Evolutionary conservation across 140 eudicot genomes (phyloP), one percentile per base, ranked within the genome.

Genomic region (Ambrosia hybrid): DNA sequence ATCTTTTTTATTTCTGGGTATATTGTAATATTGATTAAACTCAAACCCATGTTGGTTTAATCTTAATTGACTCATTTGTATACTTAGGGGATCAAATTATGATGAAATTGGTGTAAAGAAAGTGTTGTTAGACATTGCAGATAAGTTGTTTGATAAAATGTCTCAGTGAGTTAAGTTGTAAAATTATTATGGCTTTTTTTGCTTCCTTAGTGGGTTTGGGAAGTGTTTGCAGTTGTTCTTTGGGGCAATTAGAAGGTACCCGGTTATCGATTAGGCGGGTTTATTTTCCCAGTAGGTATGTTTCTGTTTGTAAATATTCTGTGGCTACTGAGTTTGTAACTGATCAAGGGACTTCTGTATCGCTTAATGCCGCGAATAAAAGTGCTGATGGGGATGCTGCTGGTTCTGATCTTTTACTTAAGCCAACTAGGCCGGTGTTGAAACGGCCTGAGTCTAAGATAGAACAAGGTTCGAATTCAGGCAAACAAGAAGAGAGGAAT

Each of bases 191-290:
- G 99, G 82, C 88, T 72, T 84, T 88, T 63, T 80, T 90, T 72
- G 82, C 96, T 88, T 86, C 97, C 73, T 80, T 86, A 21, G 96
- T 86, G 75, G 87, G 88, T 82, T 90, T 94, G 73, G 97, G 99
- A 75, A 86, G 95, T 72, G 75, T 68, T 62, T 85, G 86, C 73
- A 79, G 80, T 37, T 75, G 83, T 78, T 88, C 95, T 56, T 72
- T 86, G 9, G 85, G 90, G 62, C 78, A 79, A 57, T 79, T 79
- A 17, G 92, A 90, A 67, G 87, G 87, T 3, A 75, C 89, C 7
- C 81, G 81, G 52, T 82, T 89, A n/a, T 80, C 89, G 2, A 79
- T 81, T 72, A 79, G 84, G 59, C 76, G 80, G 59, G 83, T 86
- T 67, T 75, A 81, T 75, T 62, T 82, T 6, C 80, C 76, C 26